phyloP scores from a whole-genome alignment of 768 basidiomycete genomes.

The Calocybe gangraenosa region DNA sequence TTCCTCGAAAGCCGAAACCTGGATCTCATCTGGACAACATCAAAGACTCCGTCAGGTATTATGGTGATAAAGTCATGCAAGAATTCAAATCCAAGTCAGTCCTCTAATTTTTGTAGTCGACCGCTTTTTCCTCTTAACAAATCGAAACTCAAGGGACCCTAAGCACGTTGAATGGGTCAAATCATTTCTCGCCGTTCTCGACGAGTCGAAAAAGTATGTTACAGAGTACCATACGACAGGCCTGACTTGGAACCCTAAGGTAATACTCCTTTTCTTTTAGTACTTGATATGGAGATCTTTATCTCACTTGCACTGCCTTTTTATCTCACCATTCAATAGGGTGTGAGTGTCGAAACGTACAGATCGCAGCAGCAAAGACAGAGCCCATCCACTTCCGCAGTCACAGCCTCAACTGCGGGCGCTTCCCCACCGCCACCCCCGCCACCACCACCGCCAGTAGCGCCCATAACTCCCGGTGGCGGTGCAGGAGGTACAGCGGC shows the following conservation, averaged over 20 bases:
- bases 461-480: constrained; percentile 29
- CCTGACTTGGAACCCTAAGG: constrained; percentile 84
- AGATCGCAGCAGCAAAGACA: constrained; percentile 18
- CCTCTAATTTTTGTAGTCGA: neutral
- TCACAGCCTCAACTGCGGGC: constrained; percentile 44
- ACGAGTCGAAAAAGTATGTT: constrained; percentile 79
- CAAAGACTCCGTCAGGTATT: constrained; percentile 86
- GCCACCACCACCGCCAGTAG: constrained; percentile 42
- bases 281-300: too few relatives aligned
- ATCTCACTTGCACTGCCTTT: too few relatives aligned
- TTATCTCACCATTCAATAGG: constrained; percentile 31
- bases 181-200: constrained; percentile 63
- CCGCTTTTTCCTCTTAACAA: too few relatives aligned
- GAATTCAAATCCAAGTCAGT: constrained; percentile 90
- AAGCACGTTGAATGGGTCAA: constrained; percentile 90
- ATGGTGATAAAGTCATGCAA: constrained; percentile 85
- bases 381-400: constrained; percentile 7
- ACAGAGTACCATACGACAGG: constrained; percentile 85
- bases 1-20: constrained; percentile 75
- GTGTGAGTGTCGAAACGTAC: constrained; percentile 53
- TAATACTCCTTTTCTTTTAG: constrained; percentile 23
- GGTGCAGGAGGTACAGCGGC: constrained; percentile 70
- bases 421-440: constrained; percentile 40
- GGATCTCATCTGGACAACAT: constrained; percentile 74
- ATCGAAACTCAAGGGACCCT: too few relatives aligned